phyloP scores from a whole-genome alignment of 2,329 filamentous ascomycete species.

The Neopestalotiopsis sp. region DNA sequence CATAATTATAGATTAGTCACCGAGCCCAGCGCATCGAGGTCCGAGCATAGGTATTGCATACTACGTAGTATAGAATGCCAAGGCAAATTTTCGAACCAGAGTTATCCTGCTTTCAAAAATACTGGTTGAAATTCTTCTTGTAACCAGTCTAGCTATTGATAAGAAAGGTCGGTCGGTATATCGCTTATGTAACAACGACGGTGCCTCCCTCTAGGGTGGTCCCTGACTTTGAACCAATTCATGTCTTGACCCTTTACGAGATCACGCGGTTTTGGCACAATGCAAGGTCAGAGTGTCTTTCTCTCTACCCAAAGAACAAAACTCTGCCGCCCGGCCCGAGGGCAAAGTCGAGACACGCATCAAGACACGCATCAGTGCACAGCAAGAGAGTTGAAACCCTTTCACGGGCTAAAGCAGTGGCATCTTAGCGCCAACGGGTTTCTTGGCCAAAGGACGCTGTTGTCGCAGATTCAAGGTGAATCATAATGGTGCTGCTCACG shows the following conservation, averaged over 20 bases:
- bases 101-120: neutral
- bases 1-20: neutral
- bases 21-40: neutral
- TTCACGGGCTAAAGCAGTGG: neutral
- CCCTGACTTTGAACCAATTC: neutral
- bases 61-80: neutral
- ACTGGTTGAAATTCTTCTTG: no score
- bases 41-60: neutral
- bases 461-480: neutral
- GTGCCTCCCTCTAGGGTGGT: neutral
- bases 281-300: slow-evolving; percentile 1
- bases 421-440: slow-evolving; percentile 4
- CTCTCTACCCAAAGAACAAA: neutral
- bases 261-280: slow-evolving; percentile 1
- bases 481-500: neutral
- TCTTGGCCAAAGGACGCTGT: neutral
- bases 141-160: neutral
- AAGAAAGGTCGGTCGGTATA: neutral
- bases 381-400: neutral
- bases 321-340: neutral
- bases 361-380: no score
- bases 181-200: neutral
- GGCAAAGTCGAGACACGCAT: neutral
- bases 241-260: neutral
- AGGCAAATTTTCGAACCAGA: neutral